Percentiles rank a stretch among this genome's conserved stretches.
Evolutionary conservation across 1,284 basidiomycete genomes (phyloP).

Genomic region (Volvariella surrecta): DNA sequence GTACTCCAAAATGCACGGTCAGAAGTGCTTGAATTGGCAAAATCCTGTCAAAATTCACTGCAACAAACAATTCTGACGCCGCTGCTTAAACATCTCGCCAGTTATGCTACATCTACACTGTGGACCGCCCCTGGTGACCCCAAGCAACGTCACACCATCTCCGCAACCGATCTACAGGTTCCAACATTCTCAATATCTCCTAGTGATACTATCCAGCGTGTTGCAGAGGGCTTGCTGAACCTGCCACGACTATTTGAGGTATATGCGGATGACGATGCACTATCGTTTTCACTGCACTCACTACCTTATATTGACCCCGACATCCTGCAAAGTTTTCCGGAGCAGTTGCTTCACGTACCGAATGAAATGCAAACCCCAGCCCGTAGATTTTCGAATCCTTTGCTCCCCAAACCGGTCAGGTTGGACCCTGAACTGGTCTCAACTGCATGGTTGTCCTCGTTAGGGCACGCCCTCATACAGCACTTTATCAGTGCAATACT

Average conservation of each 20-base stretch:
- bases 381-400: constrained; percentile 26
- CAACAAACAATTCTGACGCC: constrained; percentile 83
- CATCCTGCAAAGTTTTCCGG: constrained; percentile 39
- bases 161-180: constrained; percentile 64
- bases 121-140: constrained; percentile 56
- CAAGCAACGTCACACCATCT: constrained; percentile 28
- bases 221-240: constrained; percentile 90
- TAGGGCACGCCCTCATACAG: constrained; percentile 73
- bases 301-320: constrained; percentile 60
- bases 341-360: constrained; percentile 24
- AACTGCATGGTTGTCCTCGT: constrained; percentile 83
- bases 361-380: constrained; percentile 11
- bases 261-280: constrained; percentile 85
- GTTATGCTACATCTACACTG: constrained; percentile 61
- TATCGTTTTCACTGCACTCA: constrained; percentile 84
- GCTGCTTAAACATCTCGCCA: constrained; percentile 64
- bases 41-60: constrained; percentile 67
- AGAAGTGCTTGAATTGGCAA: constrained; percentile 62
- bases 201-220: constrained; percentile 79
- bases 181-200: constrained; percentile 92
- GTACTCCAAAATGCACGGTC: constrained; percentile 51
- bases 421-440: constrained; percentile 72
- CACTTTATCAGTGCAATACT: constrained; percentile 65
- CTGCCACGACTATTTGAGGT: constrained; percentile 91
- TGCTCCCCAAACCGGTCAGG: constrained; percentile 23